A percentile compares a stretch with the other conserved stretches of the same genome.
phyloP scores from a whole-genome alignment of 2,329 filamentous ascomycete species.

The Trichoderma sp. region DNA sequence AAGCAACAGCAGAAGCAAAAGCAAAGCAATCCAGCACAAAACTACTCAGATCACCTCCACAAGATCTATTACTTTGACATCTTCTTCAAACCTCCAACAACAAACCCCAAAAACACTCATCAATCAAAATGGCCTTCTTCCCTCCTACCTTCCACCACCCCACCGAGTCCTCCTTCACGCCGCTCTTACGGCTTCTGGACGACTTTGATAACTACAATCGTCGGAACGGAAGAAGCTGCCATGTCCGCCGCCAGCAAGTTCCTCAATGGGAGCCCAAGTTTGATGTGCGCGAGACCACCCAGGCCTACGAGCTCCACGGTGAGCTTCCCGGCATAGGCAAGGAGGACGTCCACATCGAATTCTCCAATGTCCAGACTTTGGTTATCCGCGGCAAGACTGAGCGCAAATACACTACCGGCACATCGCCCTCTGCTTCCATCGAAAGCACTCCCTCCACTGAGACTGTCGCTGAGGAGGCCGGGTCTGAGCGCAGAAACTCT shows the following conservation, averaged over 20 bases:
- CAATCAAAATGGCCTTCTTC: slow-evolving; percentile 56
- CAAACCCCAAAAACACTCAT: slow-evolving; percentile 9
- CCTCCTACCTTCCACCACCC: slow-evolving; percentile 51
- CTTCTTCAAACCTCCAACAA: not conserved
- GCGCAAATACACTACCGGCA: slow-evolving; percentile 56
- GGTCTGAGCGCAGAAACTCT: slow-evolving; percentile 35
- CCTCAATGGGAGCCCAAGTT: slow-evolving; percentile 72
- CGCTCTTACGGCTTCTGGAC: slow-evolving; percentile 62
- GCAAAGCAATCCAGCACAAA: not conserved
- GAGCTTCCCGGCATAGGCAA: slow-evolving; percentile 74
- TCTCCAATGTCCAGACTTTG: slow-evolving; percentile 71
- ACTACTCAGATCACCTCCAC: not conserved
- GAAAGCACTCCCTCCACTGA: slow-evolving; percentile 40
- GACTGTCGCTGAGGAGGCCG: slow-evolving; percentile 41
- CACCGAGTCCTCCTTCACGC: slow-evolving; percentile 51
- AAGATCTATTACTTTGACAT: not conserved
- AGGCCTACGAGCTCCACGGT: slow-evolving; percentile 72
- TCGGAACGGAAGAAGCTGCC: slow-evolving; percentile 31
- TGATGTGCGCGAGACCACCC: slow-evolving; percentile 68
- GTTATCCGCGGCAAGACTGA: slow-evolving; percentile 68
- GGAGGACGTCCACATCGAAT: slow-evolving; percentile 73
- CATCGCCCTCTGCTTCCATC: slow-evolving; percentile 45
- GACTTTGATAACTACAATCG: slow-evolving; percentile 58
- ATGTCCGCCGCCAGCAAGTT: slow-evolving; percentile 31
- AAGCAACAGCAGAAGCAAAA: not conserved